phyloP scores from a whole-genome alignment of 2,329 filamentous ascomycete species.

The Dothistroma pini region DNA sequence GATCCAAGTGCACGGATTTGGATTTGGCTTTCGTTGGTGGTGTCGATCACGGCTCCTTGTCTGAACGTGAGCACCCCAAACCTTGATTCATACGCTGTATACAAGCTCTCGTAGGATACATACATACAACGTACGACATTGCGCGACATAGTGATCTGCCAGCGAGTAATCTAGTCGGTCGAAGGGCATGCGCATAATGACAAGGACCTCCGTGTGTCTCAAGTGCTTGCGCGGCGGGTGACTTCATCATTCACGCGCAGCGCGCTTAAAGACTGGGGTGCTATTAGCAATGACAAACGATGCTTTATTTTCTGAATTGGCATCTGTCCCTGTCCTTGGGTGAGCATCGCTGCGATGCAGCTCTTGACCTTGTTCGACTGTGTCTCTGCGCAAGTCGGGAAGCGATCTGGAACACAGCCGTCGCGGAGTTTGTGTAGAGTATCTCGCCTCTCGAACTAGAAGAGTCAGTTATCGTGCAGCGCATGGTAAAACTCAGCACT shows the following conservation, averaged over 20 bases:
- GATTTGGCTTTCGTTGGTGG: neutral
- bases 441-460: conserved; percentile 38
- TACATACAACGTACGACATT: neutral
- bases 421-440: conserved; percentile 34
- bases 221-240: neutral
- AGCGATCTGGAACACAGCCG: conserved; percentile 15
- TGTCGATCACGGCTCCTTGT: neutral
- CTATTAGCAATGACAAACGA: neutral
- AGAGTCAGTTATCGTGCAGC: neutral
- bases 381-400: conserved; percentile 12
- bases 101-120: neutral
- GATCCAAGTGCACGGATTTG: neutral
- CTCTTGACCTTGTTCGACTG: neutral
- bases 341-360: neutral
- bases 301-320: neutral
- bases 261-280: neutral
- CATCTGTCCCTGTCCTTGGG: neutral
- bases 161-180: neutral
- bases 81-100: neutral
- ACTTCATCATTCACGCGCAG: neutral
- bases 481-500: no score
- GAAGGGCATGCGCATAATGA: neutral
- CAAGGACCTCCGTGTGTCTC: neutral
- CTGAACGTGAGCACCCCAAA: neutral
- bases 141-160: neutral